These are phyloP conservation scores for Inonotus obliquus DNA, from an alignment of 1,284 basidiomycete species.

Conservation along the genomic window DNA sequence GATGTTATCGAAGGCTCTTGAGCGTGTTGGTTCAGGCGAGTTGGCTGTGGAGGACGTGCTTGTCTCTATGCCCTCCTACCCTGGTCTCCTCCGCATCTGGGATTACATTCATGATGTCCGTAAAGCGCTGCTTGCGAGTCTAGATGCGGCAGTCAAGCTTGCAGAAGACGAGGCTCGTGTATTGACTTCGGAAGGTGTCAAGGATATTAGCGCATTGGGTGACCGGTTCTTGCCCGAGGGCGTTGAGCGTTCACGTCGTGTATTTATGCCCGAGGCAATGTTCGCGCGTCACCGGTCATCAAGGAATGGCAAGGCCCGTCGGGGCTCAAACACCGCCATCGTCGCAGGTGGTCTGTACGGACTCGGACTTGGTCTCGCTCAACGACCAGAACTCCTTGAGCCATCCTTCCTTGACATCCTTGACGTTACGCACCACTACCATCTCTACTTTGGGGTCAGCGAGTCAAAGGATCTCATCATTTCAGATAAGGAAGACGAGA, in stretches of 20 bases:
- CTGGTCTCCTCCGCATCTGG: slow-evolving; percentile 84
- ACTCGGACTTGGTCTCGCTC: slow-evolving; percentile 70
- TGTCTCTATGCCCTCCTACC: slow-evolving; percentile 75
- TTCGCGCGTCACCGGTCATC: slow-evolving; percentile 58
- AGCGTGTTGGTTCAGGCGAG: slow-evolving; percentile 74
- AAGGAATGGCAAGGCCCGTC: slow-evolving; percentile 41
- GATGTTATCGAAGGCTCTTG: slow-evolving; percentile 68
- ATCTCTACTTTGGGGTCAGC: slow-evolving; percentile 54
- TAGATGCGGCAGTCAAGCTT: slow-evolving; percentile 78
- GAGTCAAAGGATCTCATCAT: slow-evolving; percentile 24
- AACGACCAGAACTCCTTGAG: slow-evolving; percentile 66
- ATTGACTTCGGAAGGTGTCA: slow-evolving; percentile 67
- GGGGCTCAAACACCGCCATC: slow-evolving; percentile 45
- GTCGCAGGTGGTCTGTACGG: slow-evolving; percentile 71
- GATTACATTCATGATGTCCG: slow-evolving; percentile 88
- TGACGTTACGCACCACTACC: slow-evolving; percentile 81
- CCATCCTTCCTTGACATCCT: slow-evolving; percentile 81
- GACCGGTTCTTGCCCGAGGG: slow-evolving; percentile 78
- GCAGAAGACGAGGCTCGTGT: slow-evolving; percentile 84
- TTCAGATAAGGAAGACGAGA: slow-evolving; percentile 44
- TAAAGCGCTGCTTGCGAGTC: slow-evolving; percentile 67
- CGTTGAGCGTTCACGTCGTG: slow-evolving; percentile 74
- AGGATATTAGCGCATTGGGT: slow-evolving; percentile 65
- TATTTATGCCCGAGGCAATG: slow-evolving; percentile 97
- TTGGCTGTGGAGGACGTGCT: slow-evolving; percentile 49